A percentile compares a stretch with the other conserved stretches of the same genome.
phyloP scores from a whole-genome alignment of 306 rosid species.

The Urtica urens region DNA sequence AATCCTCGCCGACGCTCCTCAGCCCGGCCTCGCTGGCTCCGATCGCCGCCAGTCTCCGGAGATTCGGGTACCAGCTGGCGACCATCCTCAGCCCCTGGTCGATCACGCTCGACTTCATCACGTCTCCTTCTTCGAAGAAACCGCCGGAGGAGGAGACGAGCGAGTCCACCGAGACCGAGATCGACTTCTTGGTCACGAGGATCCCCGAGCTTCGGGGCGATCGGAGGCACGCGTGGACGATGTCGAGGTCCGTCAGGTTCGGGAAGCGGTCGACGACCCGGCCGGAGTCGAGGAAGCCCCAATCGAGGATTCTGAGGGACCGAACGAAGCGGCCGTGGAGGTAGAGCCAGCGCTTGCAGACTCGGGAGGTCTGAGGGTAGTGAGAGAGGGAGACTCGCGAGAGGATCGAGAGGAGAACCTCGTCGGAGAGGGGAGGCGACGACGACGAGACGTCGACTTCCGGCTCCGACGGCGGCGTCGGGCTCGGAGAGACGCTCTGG shows the following conservation, averaged over 20 bases:
- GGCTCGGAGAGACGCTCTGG: conserved; percentile 18
- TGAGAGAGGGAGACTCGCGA: conserved; percentile 45
- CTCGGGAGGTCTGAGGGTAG: conserved; percentile 43
- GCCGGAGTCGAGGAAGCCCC: conserved; percentile 76
- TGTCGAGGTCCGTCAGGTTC: conserved; percentile 58
- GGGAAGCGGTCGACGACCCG: conserved; percentile 67
- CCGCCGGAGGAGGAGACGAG: conserved; percentile 28
- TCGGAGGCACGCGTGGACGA: conserved; percentile 45
- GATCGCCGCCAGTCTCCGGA: conserved; percentile 51
- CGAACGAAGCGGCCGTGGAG: conserved; percentile 68
- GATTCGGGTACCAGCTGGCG: conserved; percentile 65
- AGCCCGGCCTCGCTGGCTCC: conserved; percentile 78
- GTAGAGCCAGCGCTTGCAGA: conserved; percentile 88
- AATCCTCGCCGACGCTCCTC: conserved; percentile 66
- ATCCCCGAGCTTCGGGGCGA: conserved; percentile 41
- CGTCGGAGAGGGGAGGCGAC: conserved; percentile 61
- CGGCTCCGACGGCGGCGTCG: no score
- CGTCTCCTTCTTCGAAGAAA: conserved; percentile 31
- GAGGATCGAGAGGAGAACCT: conserved; percentile 52
- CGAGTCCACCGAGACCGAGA: conserved; percentile 38
- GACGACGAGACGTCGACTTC: no score
- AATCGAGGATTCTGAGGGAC: conserved; percentile 44
- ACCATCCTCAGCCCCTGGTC: conserved; percentile 55
- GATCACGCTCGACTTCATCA: conserved; percentile 56
- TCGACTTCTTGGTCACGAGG: conserved; percentile 31